Conservation (phyloP, 345 rosid genomes). For the Brassica napus region DNA sequence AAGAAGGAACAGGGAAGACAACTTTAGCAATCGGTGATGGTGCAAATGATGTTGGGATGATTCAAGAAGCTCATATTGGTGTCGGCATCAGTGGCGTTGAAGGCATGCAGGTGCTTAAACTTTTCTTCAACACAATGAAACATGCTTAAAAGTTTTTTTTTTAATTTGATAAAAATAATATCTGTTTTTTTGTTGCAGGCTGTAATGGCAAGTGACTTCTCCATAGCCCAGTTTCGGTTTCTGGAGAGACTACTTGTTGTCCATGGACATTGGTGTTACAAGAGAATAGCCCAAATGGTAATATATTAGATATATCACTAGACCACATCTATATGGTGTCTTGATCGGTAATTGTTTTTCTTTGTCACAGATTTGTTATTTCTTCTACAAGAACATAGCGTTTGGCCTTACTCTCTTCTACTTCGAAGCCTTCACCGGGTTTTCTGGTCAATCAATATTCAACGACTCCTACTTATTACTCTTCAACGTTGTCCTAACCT, state of each 20-base stretch:
- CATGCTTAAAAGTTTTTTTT: neutral
- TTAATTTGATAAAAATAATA: conserved; percentile 3
- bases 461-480: conserved; percentile 68
- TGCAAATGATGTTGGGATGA: conserved; percentile 99
- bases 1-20: conserved; percentile 64
- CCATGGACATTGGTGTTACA: conserved; percentile 87
- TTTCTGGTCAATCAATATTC: conserved; percentile 65
- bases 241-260: conserved; percentile 71
- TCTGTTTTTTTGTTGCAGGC: conserved; percentile 50
- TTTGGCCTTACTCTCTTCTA: conserved; percentile 77
- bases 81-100: conserved; percentile 97
- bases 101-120: conserved; percentile 83
- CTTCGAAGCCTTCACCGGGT: conserved; percentile 62
- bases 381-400: conserved; percentile 77
- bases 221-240: conserved; percentile 72
- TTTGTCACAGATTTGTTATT: conserved; percentile 61
- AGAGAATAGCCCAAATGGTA: conserved; percentile 84
- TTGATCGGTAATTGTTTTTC: conserved; percentile 20
- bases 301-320: neutral
- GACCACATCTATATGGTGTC: neutral
- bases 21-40: conserved; percentile 93
- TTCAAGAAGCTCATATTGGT: conserved; percentile 98
- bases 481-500: conserved; percentile 70
- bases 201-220: conserved; percentile 86
- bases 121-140: neutral